phyloP scores from a whole-genome alignment of 1,139 yeast genomes.

The Lodderomyces theae region DNA sequence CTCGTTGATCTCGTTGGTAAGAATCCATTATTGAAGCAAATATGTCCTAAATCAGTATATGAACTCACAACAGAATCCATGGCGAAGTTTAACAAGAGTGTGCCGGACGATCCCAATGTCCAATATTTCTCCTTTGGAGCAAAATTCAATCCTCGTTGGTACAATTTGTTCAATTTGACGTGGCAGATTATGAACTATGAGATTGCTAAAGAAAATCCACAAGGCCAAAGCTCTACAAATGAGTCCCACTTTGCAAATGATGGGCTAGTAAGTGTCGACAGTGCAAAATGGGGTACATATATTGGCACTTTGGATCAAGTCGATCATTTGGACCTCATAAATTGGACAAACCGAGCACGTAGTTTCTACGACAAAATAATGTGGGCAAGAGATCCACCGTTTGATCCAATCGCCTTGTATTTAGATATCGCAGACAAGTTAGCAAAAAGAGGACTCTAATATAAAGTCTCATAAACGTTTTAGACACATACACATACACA shows the following conservation, averaged over 20 bases:
- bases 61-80: slow-evolving; percentile 62
- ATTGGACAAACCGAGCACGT: slow-evolving; percentile 68
- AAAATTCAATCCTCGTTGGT: slow-evolving; percentile 58
- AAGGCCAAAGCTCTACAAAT: slow-evolving; percentile 3
- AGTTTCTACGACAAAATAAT: slow-evolving; percentile 31
- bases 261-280: slow-evolving; percentile 77
- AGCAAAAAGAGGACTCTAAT: slow-evolving; percentile 59
- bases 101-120: slow-evolving; percentile 59
- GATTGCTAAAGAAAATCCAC: slow-evolving; percentile 14
- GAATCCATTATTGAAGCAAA: slow-evolving; percentile 15
- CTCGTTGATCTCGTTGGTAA: slow-evolving; percentile 34
- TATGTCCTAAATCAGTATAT: slow-evolving; percentile 47
- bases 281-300: slow-evolving; percentile 82
- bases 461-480: background rate
- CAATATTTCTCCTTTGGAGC: slow-evolving; percentile 85
- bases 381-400: slow-evolving; percentile 39
- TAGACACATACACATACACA: background rate
- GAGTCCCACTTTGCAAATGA: slow-evolving; percentile 48
- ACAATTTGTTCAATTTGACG: slow-evolving; percentile 57
- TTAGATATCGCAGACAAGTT: slow-evolving; percentile 69
- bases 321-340: slow-evolving; percentile 82
- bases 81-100: slow-evolving; percentile 49
- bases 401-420: slow-evolving; percentile 74
- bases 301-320: slow-evolving; percentile 74
- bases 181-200: slow-evolving; percentile 55